Percentiles rank a stretch among this genome's conserved stretches.
Evolutionary conservation across 495 filamentous ascomycete genomes (phyloP).

Genomic region (Xylaria telfairii): DNA sequence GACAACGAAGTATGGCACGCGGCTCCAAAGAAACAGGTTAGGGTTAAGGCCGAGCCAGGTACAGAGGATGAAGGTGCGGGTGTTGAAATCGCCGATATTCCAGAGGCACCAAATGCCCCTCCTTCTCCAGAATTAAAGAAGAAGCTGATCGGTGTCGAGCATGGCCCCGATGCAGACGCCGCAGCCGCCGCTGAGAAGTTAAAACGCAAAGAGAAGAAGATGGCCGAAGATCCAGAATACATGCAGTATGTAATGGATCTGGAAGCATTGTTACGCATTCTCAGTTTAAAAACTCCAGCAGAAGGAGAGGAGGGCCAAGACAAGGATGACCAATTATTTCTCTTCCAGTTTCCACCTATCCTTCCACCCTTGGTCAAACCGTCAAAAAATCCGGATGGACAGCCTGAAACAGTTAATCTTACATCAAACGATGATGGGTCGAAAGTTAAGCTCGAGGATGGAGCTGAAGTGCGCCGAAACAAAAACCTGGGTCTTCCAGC

Average conservation of each 20-base stretch:
- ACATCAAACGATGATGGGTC: conserved; percentile 34
- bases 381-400: conserved; percentile 27
- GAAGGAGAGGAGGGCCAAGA: conserved; percentile 32
- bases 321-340: conserved; percentile 60
- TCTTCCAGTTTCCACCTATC: conserved; percentile 70
- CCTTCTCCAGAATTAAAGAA: conserved; percentile 43
- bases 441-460: conserved; percentile 39
- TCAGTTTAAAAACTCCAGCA: conserved; percentile 34
- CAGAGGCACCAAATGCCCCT: conserved; percentile 39
- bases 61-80: conserved; percentile 35
- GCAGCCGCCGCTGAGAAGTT: conserved; percentile 26
- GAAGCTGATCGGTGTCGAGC: conserved; percentile 27
- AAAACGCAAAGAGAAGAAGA: conserved; percentile 39
- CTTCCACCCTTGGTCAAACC: conserved; percentile 58
- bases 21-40: conserved; percentile 34
- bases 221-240: conserved; percentile 45
- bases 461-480: conserved; percentile 29
- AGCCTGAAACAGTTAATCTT: conserved; percentile 40
- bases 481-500: conserved; percentile 39
- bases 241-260: conserved; percentile 39
- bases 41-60: conserved; percentile 43
- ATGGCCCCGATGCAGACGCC: conserved; percentile 7
- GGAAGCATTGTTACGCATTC: conserved; percentile 40
- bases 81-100: conserved; percentile 48
- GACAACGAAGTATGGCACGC: conserved; percentile 43